Conservation (phyloP, 2,329 filamentous ascomycete species). For the Trichophyton verrucosum region DNA sequence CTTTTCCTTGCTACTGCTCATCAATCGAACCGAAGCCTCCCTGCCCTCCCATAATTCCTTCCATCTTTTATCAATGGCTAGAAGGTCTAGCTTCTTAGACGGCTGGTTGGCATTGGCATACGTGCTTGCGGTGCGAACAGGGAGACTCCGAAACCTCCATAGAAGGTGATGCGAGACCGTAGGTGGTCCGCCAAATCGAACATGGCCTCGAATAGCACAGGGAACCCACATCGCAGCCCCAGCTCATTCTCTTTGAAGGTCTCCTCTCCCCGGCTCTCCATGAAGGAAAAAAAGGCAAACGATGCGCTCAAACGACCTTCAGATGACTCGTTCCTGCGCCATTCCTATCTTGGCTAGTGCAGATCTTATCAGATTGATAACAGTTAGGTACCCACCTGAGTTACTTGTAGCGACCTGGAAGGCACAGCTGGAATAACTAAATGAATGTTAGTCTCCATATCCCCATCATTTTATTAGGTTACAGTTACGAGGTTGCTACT, state of each 20-base stretch:
- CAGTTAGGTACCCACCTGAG: not conserved
- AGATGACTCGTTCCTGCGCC: not conserved
- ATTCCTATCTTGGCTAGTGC: not conserved
- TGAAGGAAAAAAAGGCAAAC: not conserved
- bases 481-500: too few relatives aligned
- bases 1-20: conserved; percentile 21
- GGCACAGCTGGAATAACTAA: too few relatives aligned
- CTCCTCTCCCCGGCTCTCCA: not conserved
- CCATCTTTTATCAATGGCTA: conserved; percentile 43
- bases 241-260: not conserved
- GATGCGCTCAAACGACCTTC: not conserved
- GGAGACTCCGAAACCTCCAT: not conserved
- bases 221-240: not conserved
- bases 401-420: too few relatives aligned
- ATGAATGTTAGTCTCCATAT: too few relatives aligned
- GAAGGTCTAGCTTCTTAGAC: conserved; percentile 29
- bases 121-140: not conserved
- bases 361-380: conserved; percentile 4
- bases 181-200: not conserved
- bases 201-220: not conserved
- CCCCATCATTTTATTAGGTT: too few relatives aligned
- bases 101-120: not conserved
- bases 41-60: conserved; percentile 36
- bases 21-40: conserved; percentile 3
- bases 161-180: not conserved